A percentile compares a stretch with the other conserved stretches of the same genome.
Conservation (phyloP, 106 monocot genomes). For the Dendrobium nobile region DNA sequence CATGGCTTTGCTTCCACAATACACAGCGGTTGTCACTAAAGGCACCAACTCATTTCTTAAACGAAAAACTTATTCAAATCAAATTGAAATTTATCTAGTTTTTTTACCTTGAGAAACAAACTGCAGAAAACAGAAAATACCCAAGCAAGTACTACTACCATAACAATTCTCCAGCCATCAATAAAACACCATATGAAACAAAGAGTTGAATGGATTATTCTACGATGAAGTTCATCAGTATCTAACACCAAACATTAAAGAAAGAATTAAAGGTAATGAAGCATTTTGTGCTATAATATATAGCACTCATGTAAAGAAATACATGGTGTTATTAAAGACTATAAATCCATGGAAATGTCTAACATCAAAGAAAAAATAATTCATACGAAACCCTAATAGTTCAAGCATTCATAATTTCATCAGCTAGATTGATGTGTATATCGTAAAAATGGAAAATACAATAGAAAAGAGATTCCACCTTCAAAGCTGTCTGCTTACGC, state of each 20-base stretch:
- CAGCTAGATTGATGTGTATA: not conserved
- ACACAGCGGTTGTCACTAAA: not conserved
- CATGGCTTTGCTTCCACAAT: not conserved
- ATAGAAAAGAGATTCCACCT: conserved; percentile 34
- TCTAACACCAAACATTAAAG: not conserved
- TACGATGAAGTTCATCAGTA: not conserved
- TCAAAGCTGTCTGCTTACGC: conserved; percentile 85
- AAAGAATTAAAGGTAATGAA: not conserved
- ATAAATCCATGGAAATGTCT: not conserved
- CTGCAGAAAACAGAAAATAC: too few relatives aligned
- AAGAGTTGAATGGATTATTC: not conserved
- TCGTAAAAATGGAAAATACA: not conserved
- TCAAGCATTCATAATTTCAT: not conserved
- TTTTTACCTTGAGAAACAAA: too few relatives aligned
- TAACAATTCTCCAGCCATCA: too few relatives aligned
- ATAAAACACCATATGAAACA: too few relatives aligned
- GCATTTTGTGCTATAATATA: not conserved
- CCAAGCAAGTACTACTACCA: too few relatives aligned
- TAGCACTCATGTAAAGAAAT: not conserved
- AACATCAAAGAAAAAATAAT: not conserved
- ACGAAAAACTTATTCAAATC: not conserved
- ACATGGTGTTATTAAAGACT: not conserved
- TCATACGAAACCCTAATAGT: not conserved
- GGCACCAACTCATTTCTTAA: not conserved
- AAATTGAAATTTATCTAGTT: not conserved